Base-by-base conservation (phyloP, 805 yeast genomes). In the Tetrapisispora iriomotensis region DNA sequence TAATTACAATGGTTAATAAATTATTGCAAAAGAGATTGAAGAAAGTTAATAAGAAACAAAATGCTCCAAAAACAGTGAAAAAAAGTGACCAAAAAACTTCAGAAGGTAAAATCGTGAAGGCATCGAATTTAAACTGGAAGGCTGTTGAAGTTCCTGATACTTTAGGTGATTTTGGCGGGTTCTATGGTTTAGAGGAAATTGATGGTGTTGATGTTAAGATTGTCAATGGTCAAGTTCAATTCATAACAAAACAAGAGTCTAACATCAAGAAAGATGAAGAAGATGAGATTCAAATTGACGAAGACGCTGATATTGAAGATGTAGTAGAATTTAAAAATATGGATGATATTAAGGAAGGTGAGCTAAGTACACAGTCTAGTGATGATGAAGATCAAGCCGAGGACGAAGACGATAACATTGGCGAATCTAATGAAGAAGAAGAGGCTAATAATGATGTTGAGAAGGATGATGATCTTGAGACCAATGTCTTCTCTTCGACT, bases 181-280 rank as follows among this genome's bases (percentile, higher is more conserved):
- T 88, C 51, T 86, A 79, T 57, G 98, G 96, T 0, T 65, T 92
- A 26, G 98, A 90, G 58, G 97, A 90, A 57, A 71, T 92, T 37
- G 96, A 86, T 41, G 96, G 96, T 32, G 96, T 90, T 25, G 88
- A 73, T 51, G 88, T 90, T 6, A 76, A 82, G 43, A 69, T 78
- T 39, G 74, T 76, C 2, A 67, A 83, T 45, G 95, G 95, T 12
- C 64, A 67, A 37, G 77, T 81, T 0, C 72, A 73, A 39, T 50
- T 80, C 51, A 54, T 69, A 35, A 45, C 48, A 36, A 43, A 48
- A 37, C 38, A 42, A 40, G 49, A 42, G 49, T 49, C 18, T 51
- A 48, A 39, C 10, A 27, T 34, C 6, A 34, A 39, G 18, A 30
- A 36, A n/a, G 40, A 32, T 19, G 48, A 46, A 9, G 37, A 43